Evolutionary conservation across 257 asterid genomes (phyloP), one percentile per base, ranked within the genome.

Genomic region (Henckelia pumila): DNA sequence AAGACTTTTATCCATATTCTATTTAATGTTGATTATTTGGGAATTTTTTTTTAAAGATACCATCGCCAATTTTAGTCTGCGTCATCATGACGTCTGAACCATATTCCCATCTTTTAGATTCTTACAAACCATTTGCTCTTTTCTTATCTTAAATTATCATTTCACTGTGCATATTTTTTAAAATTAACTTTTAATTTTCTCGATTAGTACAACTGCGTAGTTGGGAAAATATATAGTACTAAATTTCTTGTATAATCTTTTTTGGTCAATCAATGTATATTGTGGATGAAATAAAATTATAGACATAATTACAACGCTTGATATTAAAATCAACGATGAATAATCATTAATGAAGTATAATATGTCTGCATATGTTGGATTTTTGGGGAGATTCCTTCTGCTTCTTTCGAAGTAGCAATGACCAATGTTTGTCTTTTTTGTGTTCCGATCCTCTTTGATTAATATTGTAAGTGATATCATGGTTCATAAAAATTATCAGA

Each of bases 11-110:
- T 55, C 21, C 63, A 16, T 35, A 56, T 67, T 67, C 40, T 56
- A 47, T 4, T 3, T 1, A 21, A 20, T 21, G 24, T 56, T 56
- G 25, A 35, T 35, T 37, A 56, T 56, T 16, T 20, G 3, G 20
- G 58, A 24, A 57, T 23, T 37, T 9, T 19, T 68, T 30, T 68
- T 58, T 28, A 44, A 37, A 68, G 65, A 57, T 57, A 25, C 58
- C 64, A n/a, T 35, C 14, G 0, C 11, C 11, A 17, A 25, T 35
- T 22, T 53, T n/a, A 32, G 25, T 61, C 13, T 35, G 14, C 5
- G 3, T 17, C 17, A 25, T 35, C 30, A 22, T 56, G 24, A 24
- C 57, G 5, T 56, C 64, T 53, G 58, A 5, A 5, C 23, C 19
- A 40, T 40, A 40, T 40, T 40, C 50, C 19, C 47, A 2, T 10